Percentiles rank a stretch among this genome's conserved stretches.
These are phyloP conservation scores for Aspergillus tamarii DNA, from an alignment of 2,329 filamentous ascomycete species.

Conservation along the genomic window DNA sequence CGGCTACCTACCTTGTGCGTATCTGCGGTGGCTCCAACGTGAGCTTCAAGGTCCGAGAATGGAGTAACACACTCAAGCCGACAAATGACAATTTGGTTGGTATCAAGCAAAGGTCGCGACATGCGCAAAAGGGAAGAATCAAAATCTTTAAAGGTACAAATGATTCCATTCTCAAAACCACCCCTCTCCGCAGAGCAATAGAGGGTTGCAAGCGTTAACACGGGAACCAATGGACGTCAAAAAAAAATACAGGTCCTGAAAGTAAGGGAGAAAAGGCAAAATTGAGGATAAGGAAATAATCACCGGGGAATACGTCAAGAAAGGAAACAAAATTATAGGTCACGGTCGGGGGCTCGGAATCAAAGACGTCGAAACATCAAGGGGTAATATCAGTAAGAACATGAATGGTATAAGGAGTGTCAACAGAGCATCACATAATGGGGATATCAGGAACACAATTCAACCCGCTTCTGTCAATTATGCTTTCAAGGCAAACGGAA, in stretches of 20 bases:
- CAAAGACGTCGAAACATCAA: conserved; percentile 17
- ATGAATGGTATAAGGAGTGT: conserved; percentile 27
- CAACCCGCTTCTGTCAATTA: conserved; percentile 14
- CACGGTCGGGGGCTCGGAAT: conserved; percentile 1
- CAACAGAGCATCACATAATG: conserved; percentile 9
- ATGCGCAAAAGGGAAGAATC: neutral
- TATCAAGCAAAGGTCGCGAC: neutral
- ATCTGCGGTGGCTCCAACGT: neutral
- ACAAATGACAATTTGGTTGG: conserved; percentile 1
- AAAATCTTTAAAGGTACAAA: neutral
- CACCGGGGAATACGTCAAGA: neutral
- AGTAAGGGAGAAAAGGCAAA: neutral
- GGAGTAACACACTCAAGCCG: neutral
- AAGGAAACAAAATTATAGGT: neutral
- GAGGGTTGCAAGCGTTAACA: neutral
- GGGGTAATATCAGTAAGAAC: conserved; percentile 21
- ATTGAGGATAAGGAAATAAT: neutral
- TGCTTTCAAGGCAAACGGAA: conserved; percentile 9
- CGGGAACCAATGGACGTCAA: neutral
- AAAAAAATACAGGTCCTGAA: neutral
- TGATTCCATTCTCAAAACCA: neutral
- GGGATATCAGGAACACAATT: conserved; percentile 8
- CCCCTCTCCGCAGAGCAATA: neutral
- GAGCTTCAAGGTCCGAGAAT: neutral
- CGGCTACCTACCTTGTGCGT: neutral